A percentile compares a stretch with the other conserved stretches of the same genome.
Evolutionary conservation across 2,329 filamentous ascomycete genomes (phyloP).

Genomic region (Rutstroemia sp.): DNA sequence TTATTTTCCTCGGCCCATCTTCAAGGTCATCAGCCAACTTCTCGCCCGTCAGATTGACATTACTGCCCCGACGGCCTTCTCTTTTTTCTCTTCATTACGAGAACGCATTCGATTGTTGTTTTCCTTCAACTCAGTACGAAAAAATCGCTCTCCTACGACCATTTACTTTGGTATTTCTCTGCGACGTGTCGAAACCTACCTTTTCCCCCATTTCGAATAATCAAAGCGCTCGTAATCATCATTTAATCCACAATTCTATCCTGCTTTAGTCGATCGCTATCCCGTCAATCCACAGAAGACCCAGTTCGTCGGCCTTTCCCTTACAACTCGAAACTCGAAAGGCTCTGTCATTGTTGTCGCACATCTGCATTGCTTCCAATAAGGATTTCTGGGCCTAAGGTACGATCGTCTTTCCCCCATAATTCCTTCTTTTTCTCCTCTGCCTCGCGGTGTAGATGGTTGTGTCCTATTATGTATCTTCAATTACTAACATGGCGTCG

Average conservation of each 20-base stretch:
- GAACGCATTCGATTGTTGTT: constrained; percentile 28
- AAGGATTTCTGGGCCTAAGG: not conserved
- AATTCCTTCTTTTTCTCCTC: not conserved
- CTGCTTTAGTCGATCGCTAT: not conserved
- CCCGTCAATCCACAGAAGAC: not conserved
- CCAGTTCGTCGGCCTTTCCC: constrained; percentile 16
- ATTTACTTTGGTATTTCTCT: not conserved
- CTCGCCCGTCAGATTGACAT: no score
- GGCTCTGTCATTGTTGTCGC: not conserved
- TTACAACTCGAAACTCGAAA: not conserved
- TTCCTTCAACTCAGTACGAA: not conserved
- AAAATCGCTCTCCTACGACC: not conserved
- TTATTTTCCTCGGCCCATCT: no score
- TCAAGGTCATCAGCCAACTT: no score
- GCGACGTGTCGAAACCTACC: constrained; percentile 6
- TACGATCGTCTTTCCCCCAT: not conserved
- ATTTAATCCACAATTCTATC: not conserved
- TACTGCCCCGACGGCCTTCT: not conserved
- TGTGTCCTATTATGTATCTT: not conserved
- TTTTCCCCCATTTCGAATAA: not conserved
- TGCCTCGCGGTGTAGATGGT: not conserved
- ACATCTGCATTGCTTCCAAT: not conserved
- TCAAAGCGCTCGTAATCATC: constrained; percentile 10
- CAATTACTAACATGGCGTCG: constrained; percentile 18
- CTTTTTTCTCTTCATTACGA: constrained; percentile 11